Evolutionary conservation across 495 filamentous ascomycete species (phyloP).

Genomic region (Rostrohypoxylon terebratum): DNA sequence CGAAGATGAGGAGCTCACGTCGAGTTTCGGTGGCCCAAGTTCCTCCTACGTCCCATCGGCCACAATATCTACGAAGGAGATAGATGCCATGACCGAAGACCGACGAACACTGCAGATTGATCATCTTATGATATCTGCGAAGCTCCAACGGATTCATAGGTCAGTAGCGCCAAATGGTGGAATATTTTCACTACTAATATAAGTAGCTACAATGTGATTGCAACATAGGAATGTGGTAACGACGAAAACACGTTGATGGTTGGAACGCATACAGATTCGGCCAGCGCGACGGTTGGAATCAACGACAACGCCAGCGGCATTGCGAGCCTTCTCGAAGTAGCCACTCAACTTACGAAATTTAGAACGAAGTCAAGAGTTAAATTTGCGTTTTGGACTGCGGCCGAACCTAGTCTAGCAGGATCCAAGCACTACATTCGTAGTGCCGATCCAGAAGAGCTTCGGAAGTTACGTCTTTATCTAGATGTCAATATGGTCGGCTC

Average conservation of each 20-base stretch:
- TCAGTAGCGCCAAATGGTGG: slow-evolving; percentile 49
- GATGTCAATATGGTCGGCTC: slow-evolving; percentile 76
- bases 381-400: slow-evolving; percentile 71
- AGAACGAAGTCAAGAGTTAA: slow-evolving; percentile 67
- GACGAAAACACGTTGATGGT: slow-evolving; percentile 65
- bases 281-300: slow-evolving; percentile 66
- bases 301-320: slow-evolving; percentile 73
- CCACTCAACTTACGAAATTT: slow-evolving; percentile 64
- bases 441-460: slow-evolving; percentile 56
- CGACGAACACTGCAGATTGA: slow-evolving; percentile 53
- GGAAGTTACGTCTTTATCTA: slow-evolving; percentile 68
- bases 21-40: slow-evolving; percentile 60
- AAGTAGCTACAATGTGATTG: slow-evolving; percentile 69
- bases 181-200: slow-evolving; percentile 56
- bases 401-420: slow-evolving; percentile 67
- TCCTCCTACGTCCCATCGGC: slow-evolving; percentile 56
- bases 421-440: slow-evolving; percentile 63
- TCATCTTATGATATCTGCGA: slow-evolving; percentile 10
- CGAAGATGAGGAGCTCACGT: slow-evolving; percentile 62
- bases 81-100: slow-evolving; percentile 32
- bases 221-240: slow-evolving; percentile 68
- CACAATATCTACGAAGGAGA: slow-evolving; percentile 25
- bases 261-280: slow-evolving; percentile 72
- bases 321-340: slow-evolving; percentile 68
- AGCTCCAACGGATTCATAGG: slow-evolving; percentile 24